Percentiles rank a stretch among this genome's conserved stretches.
These are phyloP conservation scores for Blastobotrys apis DNA, from an alignment of 1,139 yeast genomes.

Conservation along the genomic window DNA sequence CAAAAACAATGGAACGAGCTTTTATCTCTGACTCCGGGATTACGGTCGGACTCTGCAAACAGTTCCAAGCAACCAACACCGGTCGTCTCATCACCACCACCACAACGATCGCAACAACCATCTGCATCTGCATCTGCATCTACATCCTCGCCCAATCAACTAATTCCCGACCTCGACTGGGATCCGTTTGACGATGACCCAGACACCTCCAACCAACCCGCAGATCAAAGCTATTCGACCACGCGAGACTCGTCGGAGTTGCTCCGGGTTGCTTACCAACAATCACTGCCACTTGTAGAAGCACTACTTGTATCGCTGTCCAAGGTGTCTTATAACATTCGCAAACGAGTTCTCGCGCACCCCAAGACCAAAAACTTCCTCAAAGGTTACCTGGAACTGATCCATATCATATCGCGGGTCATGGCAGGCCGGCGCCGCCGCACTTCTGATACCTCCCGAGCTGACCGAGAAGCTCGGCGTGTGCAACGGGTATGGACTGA, in stretches of 20 bases:
- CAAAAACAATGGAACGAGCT: constrained; percentile 10
- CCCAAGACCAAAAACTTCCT: constrained; percentile 14
- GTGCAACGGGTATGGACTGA: constrained; percentile 12
- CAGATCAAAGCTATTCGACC: not conserved
- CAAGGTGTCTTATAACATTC: constrained; percentile 7
- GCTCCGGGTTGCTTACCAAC: constrained; percentile 4
- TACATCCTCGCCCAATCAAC: too few species aligned
- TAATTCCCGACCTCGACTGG: not conserved
- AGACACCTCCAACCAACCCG: not conserved
- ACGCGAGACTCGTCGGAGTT: constrained; percentile 4
- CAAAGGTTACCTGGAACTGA: constrained; percentile 10
- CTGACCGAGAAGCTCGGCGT: constrained; percentile 14
- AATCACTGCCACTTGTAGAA: constrained; percentile 11
- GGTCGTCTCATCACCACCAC: too few species aligned
- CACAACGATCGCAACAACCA: not conserved
- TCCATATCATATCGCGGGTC: constrained; percentile 7
- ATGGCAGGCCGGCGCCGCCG: constrained; percentile 14
- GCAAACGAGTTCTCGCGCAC: constrained; percentile 12
- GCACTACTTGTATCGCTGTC: constrained; percentile 2
- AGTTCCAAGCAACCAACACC: not conserved
- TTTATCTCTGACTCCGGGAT: constrained; percentile 8
- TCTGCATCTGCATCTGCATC: too few species aligned
- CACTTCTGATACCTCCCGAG: not conserved
- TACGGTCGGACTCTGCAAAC: not conserved
- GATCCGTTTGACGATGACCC: not conserved